These are phyloP conservation scores for Curvularia sp. DNA, from an alignment of 2,329 filamentous ascomycete species.

Conservation along the genomic window DNA sequence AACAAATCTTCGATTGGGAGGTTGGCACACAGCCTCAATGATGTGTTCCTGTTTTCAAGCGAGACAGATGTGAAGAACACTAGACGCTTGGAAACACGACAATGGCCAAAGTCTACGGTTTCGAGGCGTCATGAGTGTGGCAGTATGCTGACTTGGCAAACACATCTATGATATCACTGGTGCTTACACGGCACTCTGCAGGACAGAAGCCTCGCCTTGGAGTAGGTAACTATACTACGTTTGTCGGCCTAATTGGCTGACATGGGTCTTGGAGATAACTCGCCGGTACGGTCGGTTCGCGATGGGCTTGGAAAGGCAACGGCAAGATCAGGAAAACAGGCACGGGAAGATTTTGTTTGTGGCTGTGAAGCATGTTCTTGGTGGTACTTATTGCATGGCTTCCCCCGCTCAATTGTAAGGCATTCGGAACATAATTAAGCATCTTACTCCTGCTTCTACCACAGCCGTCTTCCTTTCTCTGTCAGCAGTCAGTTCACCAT, in stretches of 20 bases:
- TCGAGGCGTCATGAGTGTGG: conserved; percentile 29
- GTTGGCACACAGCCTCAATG: conserved; percentile 22
- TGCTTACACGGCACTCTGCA: conserved; percentile 8
- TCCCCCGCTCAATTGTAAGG: conserved; percentile 18
- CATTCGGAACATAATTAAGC: conserved; percentile 5
- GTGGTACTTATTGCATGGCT: conserved; percentile 30
- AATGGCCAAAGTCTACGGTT: conserved; percentile 21
- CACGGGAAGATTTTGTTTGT: conserved; percentile 8
- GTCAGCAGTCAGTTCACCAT: conserved; percentile 35
- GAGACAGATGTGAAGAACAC: conserved; percentile 17
- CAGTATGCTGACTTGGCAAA: conserved; percentile 29
- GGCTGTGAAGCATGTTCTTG: conserved; percentile 9
- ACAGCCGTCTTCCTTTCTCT: neutral
- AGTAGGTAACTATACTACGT: conserved; percentile 22
- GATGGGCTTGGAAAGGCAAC: conserved; percentile 23
- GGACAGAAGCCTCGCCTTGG: conserved; percentile 23
- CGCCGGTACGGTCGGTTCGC: conserved; percentile 15
- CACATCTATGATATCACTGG: conserved; percentile 26
- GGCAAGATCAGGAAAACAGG: conserved; percentile 13
- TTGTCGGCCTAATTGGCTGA: conserved; percentile 24
- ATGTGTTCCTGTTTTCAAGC: conserved; percentile 15
- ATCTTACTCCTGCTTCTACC: neutral
- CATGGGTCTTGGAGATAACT: conserved; percentile 15
- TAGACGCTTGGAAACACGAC: conserved; percentile 27
- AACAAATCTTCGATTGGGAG: neutral